These are phyloP conservation scores for Chaetomium sp. DNA, from an alignment of 2,329 filamentous ascomycete species.

Conservation along the genomic window DNA sequence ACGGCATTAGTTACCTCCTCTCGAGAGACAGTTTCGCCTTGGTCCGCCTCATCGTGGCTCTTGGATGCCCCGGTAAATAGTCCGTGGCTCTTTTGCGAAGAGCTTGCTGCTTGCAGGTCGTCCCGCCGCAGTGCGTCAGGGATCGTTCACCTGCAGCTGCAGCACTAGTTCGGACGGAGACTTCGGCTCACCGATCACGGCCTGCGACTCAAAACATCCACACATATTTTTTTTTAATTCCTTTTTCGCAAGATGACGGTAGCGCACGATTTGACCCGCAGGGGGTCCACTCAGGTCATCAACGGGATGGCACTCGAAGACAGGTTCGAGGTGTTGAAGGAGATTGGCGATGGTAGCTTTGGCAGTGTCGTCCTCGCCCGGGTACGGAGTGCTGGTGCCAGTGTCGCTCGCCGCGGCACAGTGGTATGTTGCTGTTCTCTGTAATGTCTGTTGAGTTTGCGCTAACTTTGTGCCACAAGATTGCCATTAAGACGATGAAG, in stretches of 20 bases:
- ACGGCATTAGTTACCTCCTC: constrained; percentile 5
- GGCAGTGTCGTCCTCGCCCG: constrained; percentile 91
- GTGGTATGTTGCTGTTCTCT: constrained; percentile 66
- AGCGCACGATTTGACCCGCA: constrained; percentile 70
- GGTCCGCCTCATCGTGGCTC: constrained; percentile 12
- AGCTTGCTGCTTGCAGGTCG: constrained; percentile 37
- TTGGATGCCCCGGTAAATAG: constrained; percentile 44
- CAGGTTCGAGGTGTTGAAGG: constrained; percentile 94
- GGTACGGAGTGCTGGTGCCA: constrained; percentile 86
- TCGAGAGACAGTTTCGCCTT: constrained; percentile 13
- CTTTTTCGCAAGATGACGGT: constrained; percentile 69
- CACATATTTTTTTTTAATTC: not conserved
- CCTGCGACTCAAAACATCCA: not conserved
- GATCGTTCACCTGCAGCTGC: constrained; percentile 17
- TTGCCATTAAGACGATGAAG: constrained; percentile 99
- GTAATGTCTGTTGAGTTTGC: constrained; percentile 7
- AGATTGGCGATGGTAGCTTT: constrained; percentile 98
- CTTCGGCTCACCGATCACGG: not conserved
- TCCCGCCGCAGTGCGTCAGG: constrained; percentile 25
- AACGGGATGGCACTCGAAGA: constrained; percentile 74
- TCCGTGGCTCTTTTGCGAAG: constrained; percentile 41
- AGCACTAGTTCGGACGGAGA: constrained; percentile 5
- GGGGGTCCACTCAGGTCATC: constrained; percentile 59
- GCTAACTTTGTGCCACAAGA: constrained; percentile 53
- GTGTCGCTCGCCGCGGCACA: constrained; percentile 84